Conservation (phyloP, 2,329 filamentous ascomycete species). For the Huntiella abstrusa region DNA sequence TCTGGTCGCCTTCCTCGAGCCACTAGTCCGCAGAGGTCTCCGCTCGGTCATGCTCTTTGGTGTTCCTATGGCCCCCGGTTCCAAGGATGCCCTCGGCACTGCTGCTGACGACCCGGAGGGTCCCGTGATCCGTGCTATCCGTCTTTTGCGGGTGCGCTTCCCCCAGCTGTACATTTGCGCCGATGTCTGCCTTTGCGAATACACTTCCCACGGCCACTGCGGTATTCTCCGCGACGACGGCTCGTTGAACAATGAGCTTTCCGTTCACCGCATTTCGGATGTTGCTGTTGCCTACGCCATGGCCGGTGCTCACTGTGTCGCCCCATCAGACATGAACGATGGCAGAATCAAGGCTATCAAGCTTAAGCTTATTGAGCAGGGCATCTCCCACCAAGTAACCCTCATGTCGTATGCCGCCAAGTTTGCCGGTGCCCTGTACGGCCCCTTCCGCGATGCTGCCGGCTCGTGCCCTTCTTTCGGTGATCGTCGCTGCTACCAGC, state of each 20-base stretch:
- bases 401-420: constrained; percentile 98
- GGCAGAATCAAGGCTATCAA: constrained; percentile 95
- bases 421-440: constrained; percentile 90
- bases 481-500: constrained; percentile 90
- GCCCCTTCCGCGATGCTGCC: constrained; percentile 90
- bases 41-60: constrained; percentile 90
- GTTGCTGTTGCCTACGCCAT: constrained; percentile 96
- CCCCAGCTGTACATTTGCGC: constrained; percentile 79
- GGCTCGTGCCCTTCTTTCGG: constrained; percentile 83
- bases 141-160: constrained; percentile 65
- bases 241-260: constrained; percentile 78
- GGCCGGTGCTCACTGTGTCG: constrained; percentile 89
- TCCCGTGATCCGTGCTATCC: constrained; percentile 76
- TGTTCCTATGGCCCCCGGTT: constrained; percentile 61
- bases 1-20: constrained; percentile 64
- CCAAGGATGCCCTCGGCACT: constrained; percentile 82
- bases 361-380: constrained; percentile 87
- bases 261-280: constrained; percentile 85
- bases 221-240: constrained; percentile 89
- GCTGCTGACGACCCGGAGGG: constrained; percentile 83
- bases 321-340: constrained; percentile 97
- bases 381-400: constrained; percentile 75
- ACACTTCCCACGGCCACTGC: constrained; percentile 94
- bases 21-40: constrained; percentile 75
- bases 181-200: constrained; percentile 96